Percentiles rank a stretch among this genome's conserved stretches.
These are phyloP conservation scores for Colletotrichum shisoi DNA, from an alignment of 2,329 filamentous ascomycete species.

Conservation along the genomic window DNA sequence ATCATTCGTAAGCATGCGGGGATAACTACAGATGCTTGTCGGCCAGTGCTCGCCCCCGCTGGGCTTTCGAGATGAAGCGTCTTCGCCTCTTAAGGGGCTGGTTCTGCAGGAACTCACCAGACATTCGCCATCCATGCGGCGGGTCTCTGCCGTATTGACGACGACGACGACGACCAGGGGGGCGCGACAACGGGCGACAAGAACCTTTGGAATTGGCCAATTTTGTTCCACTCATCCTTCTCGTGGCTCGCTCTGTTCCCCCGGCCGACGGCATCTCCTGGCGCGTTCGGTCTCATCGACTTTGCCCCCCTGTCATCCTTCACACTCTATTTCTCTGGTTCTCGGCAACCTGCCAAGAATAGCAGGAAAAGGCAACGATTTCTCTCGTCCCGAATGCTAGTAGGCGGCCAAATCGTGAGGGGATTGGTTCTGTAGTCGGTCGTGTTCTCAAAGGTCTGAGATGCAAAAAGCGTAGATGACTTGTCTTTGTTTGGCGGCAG, in stretches of 20 bases:
- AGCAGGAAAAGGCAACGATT: not conserved
- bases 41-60: not conserved
- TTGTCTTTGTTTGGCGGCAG: slow-evolving; percentile 34
- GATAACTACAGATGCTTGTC: not conserved
- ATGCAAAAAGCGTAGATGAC: slow-evolving; percentile 31
- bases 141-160: slow-evolving; percentile 28
- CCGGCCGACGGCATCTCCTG: slow-evolving; percentile 33
- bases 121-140: slow-evolving; percentile 27
- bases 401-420: not conserved
- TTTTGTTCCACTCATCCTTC: slow-evolving; percentile 34
- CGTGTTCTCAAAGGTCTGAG: slow-evolving; percentile 16
- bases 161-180: slow-evolving; percentile 31
- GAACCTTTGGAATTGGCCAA: slow-evolving; percentile 36
- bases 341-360: slow-evolving; percentile 5
- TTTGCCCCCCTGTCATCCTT: slow-evolving; percentile 10
- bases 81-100: slow-evolving; percentile 31
- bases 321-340: not conserved
- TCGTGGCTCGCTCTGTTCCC: slow-evolving; percentile 32
- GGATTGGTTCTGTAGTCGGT: slow-evolving; percentile 1
- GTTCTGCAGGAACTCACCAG: slow-evolving; percentile 23
- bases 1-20: not conserved
- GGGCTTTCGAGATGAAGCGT: slow-evolving; percentile 8
- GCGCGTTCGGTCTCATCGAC: slow-evolving; percentile 35
- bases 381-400: not conserved
- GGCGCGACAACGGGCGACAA: slow-evolving; percentile 10